These are phyloP conservation scores for Fragaria nilgerrensis DNA, from an alignment of 306 rosid species.

Conservation along the genomic window DNA sequence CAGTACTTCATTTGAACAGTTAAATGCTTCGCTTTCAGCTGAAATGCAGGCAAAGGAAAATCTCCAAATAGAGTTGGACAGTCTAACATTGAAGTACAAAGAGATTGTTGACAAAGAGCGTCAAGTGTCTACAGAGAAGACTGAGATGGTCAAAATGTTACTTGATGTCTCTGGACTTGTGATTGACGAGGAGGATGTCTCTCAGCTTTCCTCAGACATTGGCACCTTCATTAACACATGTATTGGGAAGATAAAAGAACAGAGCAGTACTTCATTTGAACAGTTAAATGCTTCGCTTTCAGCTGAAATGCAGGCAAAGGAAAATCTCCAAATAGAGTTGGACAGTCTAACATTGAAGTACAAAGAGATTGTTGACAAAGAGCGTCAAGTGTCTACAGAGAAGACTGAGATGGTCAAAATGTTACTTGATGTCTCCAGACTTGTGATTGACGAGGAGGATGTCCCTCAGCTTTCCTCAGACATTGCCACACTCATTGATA, in stretches of 20 bases:
- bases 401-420: constrained; percentile 57
- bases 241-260: constrained; percentile 53
- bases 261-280: constrained; percentile 30
- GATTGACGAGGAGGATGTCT: constrained; percentile 46
- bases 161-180: constrained; percentile 57
- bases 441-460: constrained; percentile 46
- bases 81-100: constrained; percentile 43
- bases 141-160: constrained; percentile 51
- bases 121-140: constrained; percentile 58
- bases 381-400: constrained; percentile 47
- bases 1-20: constrained; percentile 39
- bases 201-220: constrained; percentile 39
- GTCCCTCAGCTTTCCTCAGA: constrained; percentile 38
- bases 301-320: constrained; percentile 62
- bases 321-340: constrained; percentile 64
- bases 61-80: constrained; percentile 64
- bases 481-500: constrained; percentile 33
- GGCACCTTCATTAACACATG: constrained; percentile 43
- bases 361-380: constrained; percentile 47
- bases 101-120: constrained; percentile 50
- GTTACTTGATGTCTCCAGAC: constrained; percentile 63
- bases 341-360: constrained; percentile 48
- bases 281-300: constrained; percentile 44
- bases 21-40: constrained; percentile 29
- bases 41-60: constrained; percentile 67